Base-by-base conservation (phyloP, 495 filamentous ascomycete species). In the Tuber aestivum region DNA sequence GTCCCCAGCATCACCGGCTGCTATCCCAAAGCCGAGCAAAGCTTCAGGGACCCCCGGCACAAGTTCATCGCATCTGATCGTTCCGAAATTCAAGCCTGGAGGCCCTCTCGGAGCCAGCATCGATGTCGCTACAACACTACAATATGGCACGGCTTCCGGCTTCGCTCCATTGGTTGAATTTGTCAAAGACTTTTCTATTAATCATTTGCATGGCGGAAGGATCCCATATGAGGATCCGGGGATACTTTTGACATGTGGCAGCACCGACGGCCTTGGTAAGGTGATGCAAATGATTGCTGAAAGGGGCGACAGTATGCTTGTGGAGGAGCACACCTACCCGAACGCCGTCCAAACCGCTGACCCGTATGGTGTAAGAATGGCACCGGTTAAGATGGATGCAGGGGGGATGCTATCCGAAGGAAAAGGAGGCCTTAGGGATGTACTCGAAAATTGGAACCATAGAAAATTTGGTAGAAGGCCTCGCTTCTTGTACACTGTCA, bases 401-500 rank as follows among this genome's bases (percentile, higher is more conserved):
- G 86, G 91, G 72, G 95, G 95, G 21, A 95, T 97, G 92, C 77
- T 86, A 3, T 84, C 86, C 0, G 82, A 83, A 20, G 93, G 93
- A 0, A 84, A 86, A 23, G 92, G 92, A 20, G 92, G 93, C 8
- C 85, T 98, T 75, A 87, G 88, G 40, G 92, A 97, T 82, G 89
- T 95, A 6, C 85, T 97, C 41, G 87, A 89, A 65, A 92, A 92
- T 78, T 97, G 94, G 94, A 92, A 97, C 82, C 84, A 85, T 41
- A 84, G 84, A 21, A 90, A 10, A n/a, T 71, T 87, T 77, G 94
- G 94, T 0, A 89, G 88, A 78, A 86, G 91, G 70, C 95, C 94
- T 40, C 92, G 94, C 83, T 81, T 97, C 77, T 88, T 97, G 87
- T 97, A 97, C 78, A 97, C 93, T 23, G 91, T 98, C 70, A 92